Percentiles rank a stretch among this genome's conserved stretches.
These are phyloP conservation scores for Phoma sp. DNA, from an alignment of 2,329 filamentous ascomycete genomes.

Conservation along the genomic window DNA sequence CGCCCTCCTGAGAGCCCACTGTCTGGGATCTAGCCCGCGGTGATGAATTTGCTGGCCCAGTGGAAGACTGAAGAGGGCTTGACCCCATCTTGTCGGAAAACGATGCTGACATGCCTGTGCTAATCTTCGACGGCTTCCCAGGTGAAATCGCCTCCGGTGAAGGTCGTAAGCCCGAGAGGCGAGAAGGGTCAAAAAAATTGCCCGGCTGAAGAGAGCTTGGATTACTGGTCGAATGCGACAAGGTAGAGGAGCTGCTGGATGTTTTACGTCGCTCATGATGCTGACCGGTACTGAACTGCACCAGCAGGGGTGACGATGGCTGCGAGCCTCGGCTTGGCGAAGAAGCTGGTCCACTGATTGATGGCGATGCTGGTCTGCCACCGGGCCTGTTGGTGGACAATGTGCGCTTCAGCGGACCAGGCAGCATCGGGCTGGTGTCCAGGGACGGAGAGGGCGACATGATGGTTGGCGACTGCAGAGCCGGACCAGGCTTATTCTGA, in stretches of 20 bases:
- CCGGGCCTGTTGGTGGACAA: constrained; percentile 81
- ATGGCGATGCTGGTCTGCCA: constrained; percentile 82
- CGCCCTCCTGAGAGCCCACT: constrained; percentile 91
- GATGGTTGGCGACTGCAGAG: constrained; percentile 52
- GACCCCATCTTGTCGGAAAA: constrained; percentile 46
- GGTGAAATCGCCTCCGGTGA: constrained; percentile 63
- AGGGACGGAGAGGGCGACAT: constrained; percentile 70
- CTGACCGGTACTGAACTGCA: constrained; percentile 90
- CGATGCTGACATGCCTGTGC: constrained; percentile 56
- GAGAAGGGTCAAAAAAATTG: constrained; percentile 75
- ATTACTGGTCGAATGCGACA: constrained; percentile 77
- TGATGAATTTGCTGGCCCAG: constrained; percentile 53
- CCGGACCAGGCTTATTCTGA: constrained; percentile 59
- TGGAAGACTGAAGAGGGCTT: constrained; percentile 44
- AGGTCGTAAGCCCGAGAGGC: constrained; percentile 61
- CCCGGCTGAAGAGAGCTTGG: constrained; percentile 70
- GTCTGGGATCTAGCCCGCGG: constrained; percentile 84
- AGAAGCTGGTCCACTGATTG: constrained; percentile 79
- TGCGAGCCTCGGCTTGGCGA: constrained; percentile 88
- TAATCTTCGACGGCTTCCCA: constrained; percentile 55
- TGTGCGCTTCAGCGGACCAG: constrained; percentile 81
- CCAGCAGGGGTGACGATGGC: constrained; percentile 88
- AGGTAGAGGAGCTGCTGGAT: constrained; percentile 84
- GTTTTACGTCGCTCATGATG: constrained; percentile 87
- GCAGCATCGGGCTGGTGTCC: constrained; percentile 84